A percentile compares a stretch with the other conserved stretches of the same genome.
phyloP scores from a whole-genome alignment of 1,284 basidiomycete species.

The Trichosporon faecale region DNA sequence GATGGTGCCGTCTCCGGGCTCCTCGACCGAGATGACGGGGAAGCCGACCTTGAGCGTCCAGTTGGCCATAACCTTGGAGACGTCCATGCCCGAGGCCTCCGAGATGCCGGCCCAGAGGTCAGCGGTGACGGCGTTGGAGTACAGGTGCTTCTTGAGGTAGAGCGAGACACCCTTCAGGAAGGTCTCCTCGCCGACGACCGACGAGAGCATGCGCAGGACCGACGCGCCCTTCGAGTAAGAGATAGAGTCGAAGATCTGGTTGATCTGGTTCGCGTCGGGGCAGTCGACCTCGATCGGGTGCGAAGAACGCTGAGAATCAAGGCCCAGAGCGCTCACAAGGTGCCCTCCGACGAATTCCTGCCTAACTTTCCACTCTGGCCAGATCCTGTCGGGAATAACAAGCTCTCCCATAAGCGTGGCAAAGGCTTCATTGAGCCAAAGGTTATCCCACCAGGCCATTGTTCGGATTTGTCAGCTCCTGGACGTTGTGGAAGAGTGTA shows the following conservation, averaged over 20 bases:
- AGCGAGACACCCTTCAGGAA: conserved; percentile 84
- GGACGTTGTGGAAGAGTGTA: neutral
- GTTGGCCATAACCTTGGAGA: conserved; percentile 80
- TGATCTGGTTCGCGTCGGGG: conserved; percentile 80
- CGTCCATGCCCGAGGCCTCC: conserved; percentile 71
- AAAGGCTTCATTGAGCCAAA: conserved; percentile 73
- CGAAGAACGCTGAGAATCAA: conserved; percentile 87
- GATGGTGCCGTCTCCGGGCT: conserved; percentile 65
- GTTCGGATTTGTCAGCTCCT: conserved; percentile 51
- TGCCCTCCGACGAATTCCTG: conserved; percentile 58
- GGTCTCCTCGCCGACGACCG: conserved; percentile 81
- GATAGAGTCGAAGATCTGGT: conserved; percentile 82
- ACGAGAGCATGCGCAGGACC: conserved; percentile 90
- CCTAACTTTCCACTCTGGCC: conserved; percentile 59
- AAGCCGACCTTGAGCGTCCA: conserved; percentile 90
- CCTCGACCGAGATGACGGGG: conserved; percentile 83
- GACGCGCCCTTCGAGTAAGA: conserved; percentile 80
- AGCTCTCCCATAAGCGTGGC: conserved; percentile 84
- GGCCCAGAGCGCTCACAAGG: conserved; percentile 62
- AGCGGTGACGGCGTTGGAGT: conserved; percentile 77
- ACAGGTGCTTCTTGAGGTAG: conserved; percentile 85
- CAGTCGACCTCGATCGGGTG: conserved; percentile 94
- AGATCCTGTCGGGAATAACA: conserved; percentile 70
- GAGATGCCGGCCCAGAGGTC: conserved; percentile 89
- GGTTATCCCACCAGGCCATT: conserved; percentile 91